Evolutionary conservation across 768 basidiomycete genomes (phyloP), one percentile per base, ranked within the genome.

Genomic region (Brasilioporus rufonigricans): DNA sequence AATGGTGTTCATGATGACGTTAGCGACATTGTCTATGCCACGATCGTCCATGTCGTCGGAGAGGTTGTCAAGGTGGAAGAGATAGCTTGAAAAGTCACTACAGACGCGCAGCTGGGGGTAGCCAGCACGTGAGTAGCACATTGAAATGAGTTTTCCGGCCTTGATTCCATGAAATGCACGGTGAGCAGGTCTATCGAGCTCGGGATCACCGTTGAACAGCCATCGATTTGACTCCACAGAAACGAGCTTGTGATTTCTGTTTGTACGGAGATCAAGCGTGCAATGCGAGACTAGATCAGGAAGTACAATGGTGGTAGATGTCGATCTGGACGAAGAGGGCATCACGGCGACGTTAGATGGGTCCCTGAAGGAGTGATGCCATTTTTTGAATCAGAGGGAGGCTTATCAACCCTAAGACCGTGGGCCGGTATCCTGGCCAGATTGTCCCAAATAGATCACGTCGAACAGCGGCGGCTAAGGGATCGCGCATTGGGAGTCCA

Each of bases 231-330:
- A 52, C 24, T 52, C 35, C 6, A 70, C 66, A 11, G 84, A 82
- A 54, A 83, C 78, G 49, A 77, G 79, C 65, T 84, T 83, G 59
- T 81, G 76, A 60, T 87, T 77, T 31, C 80, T 78, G 70, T 78
- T 87, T 57, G 74, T 65, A 47, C 74, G 80, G 41, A 83, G 76
- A 29, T 76, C 69, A 72, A 86, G 88, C 38, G 74, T 73, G 63
- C 89, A 91, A 58, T 87, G 83, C 2, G 86, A 86, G 62, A 89
- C 80, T 59, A 92, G 84, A 75, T 91, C 88, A 24, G 89, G 89
- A 46, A 91, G 74, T 60, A 82, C 67, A 58, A 87, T 78, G 64
- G 81, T 83, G 55, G 73, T 70, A 16, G 73, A 60, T 38, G 63
- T n/a, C 29, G 65, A 47, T 41, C 40, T 44, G n/a, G 58, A 29